Conservation (phyloP, 1,284 basidiomycete species). For the Pyrrhoderma noxium region DNA sequence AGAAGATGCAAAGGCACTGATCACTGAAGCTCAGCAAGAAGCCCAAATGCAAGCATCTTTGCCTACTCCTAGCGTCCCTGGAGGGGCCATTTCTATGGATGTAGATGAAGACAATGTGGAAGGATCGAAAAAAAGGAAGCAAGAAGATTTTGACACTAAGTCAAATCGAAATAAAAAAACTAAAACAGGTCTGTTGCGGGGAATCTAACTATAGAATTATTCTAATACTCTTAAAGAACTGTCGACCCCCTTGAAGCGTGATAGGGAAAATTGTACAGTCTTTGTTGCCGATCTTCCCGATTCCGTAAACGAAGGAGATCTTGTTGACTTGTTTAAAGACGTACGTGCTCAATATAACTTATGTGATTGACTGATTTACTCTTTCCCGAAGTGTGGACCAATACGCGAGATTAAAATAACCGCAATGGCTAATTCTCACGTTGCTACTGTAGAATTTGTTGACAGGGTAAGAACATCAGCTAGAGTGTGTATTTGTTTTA, state of each 20-base stretch:
- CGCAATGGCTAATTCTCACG: constrained; percentile 44
- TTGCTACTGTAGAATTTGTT: constrained; percentile 78
- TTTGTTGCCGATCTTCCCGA: constrained; percentile 72
- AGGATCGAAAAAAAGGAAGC: constrained; percentile 51
- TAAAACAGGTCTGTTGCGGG: constrained; percentile 40
- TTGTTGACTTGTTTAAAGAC: constrained; percentile 78
- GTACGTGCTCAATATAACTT: constrained; percentile 41
- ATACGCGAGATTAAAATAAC: constrained; percentile 77
- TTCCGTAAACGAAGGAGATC: constrained; percentile 53
- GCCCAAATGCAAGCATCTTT: constrained; percentile 6
- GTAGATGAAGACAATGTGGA: constrained; percentile 37
- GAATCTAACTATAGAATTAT: background rate
- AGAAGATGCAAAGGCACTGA: constrained; percentile 32
- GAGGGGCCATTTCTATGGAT: constrained; percentile 38
- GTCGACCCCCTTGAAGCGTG: constrained; percentile 53
- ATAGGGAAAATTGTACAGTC: constrained; percentile 92
- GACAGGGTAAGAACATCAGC: constrained; percentile 43
- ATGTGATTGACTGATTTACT: background rate
- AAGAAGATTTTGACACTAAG: constrained; percentile 42
- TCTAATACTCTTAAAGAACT: constrained; percentile 13
- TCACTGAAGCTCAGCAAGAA: constrained; percentile 26
- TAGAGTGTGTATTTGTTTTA: background rate
- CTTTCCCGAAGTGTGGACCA: constrained; percentile 62
- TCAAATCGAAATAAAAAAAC: constrained; percentile 45
- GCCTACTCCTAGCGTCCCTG: background rate